phyloP scores from a whole-genome alignment of 139 green algal genomes.

The Tetradesmus lagerheimii region DNA sequence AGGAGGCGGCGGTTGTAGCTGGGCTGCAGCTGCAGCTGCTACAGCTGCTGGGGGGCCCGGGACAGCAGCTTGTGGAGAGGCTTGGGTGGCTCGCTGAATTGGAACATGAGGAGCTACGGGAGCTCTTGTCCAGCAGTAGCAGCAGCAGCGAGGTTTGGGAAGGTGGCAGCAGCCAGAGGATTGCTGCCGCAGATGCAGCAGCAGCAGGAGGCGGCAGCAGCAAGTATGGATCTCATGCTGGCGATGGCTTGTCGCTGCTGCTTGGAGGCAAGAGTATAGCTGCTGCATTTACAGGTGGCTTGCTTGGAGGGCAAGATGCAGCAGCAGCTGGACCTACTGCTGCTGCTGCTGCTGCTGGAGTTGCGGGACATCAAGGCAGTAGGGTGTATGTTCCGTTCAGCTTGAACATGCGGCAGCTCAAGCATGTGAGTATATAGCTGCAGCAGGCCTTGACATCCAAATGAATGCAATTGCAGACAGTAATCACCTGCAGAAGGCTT shows the following conservation, averaged over 20 bases:
- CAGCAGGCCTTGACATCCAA: too few relatives aligned
- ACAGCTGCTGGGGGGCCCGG: conserved; percentile 25
- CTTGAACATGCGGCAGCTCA: conserved; percentile 7
- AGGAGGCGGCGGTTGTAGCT: background rate
- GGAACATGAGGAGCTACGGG: conserved; percentile 10
- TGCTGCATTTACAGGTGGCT: background rate
- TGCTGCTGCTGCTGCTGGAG: background rate
- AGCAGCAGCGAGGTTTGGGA: background rate
- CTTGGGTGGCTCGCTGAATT: conserved; percentile 34
- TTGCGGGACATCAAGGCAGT: background rate
- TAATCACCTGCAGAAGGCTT: too few relatives aligned
- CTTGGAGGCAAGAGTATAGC: background rate
- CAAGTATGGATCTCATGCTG: background rate
- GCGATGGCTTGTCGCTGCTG: background rate
- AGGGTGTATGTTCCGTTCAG: conserved; percentile 14
- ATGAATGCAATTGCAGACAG: too few relatives aligned
- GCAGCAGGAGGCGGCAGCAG: background rate
- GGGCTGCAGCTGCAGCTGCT: conserved; percentile 45
- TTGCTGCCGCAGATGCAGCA: background rate
- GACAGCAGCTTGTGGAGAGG: conserved; percentile 25
- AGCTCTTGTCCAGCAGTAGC: conserved; percentile 1
- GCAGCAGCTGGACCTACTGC: background rate
- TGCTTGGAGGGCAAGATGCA: background rate
- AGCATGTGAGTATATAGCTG: conserved; percentile 26
- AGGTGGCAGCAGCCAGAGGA: background rate